Evolutionary conservation across 257 asterid species (phyloP).

Genomic region (Solanum pinnatisectum): DNA sequence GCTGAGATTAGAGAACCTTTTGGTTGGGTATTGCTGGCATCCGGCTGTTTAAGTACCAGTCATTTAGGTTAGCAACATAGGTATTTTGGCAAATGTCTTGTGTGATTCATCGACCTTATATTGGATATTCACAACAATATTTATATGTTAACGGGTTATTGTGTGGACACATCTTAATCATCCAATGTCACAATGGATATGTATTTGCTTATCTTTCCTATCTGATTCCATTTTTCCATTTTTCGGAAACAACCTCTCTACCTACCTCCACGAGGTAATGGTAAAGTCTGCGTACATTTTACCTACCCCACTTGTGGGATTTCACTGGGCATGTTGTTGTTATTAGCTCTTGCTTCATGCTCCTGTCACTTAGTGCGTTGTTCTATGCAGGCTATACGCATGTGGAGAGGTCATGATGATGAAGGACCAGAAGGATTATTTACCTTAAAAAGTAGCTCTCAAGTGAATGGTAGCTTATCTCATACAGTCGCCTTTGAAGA

Average conservation of each 20-base stretch:
- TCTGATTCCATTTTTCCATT: not conserved
- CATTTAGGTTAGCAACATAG: not conserved
- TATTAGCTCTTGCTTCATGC: not conserved
- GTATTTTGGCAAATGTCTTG: not conserved
- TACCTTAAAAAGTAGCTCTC: constrained; percentile 35
- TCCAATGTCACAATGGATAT: not conserved
- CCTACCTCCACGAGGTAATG: not conserved
- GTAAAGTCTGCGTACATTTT: not conserved
- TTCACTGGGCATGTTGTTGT: not conserved
- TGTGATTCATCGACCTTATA: not conserved
- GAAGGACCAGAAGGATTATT: constrained; percentile 44
- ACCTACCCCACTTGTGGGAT: not conserved
- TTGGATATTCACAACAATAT: not conserved
- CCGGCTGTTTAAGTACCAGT: not conserved
- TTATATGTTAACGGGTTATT: not conserved
- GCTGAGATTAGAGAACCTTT: not conserved
- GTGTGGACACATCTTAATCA: not conserved
- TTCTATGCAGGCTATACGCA: constrained; percentile 44
- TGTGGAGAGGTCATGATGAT: constrained; percentile 41
- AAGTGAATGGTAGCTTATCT: constrained; percentile 22
- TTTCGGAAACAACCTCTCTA: not conserved
- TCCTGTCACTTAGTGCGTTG: not conserved
- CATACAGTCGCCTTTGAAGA: constrained; percentile 76
- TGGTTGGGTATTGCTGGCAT: not conserved
- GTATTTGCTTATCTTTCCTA: not conserved